Base-by-base conservation (phyloP, 371 early-diverging fungal genomes). In the Apophysomyces trapeziformis region DNA sequence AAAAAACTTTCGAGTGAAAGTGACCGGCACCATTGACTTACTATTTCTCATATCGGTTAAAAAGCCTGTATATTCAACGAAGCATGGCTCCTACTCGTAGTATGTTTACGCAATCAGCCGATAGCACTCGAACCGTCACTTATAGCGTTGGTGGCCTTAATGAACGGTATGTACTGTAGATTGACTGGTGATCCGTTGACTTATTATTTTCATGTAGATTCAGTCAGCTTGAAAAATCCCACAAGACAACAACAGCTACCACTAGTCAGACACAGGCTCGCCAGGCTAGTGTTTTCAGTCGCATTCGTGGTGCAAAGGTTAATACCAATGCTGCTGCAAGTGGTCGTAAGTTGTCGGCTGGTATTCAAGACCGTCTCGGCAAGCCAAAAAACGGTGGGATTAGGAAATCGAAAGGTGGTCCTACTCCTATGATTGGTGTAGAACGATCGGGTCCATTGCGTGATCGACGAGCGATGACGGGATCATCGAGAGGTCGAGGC, bases 311-410 rank as follows among this genome's bases (percentile, higher is more conserved):
- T 5, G 61, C 60, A 9, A 69, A 68, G n/a, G 41, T 66, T 21
- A 50, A 21, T 18, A 66, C n/a, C 16, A 45, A 36, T 8, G 13
- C 56, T n/a, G 12, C 69, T 16, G 61, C 54, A 46, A 61, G 32
- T 36, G 61, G 57, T 35, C 67, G 66, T n/a, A 61, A 46, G 13
- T 47, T 38, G 32, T 58, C 63, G 13, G 58, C 54, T n/a, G 70
- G 65, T 38, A 76, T 82, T 58, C 77, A 78, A 63, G 75, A 57
- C 61, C 73, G 79, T 16, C 62, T 82, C 12, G 79, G 77, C 47
- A 73, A 70, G 58, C 62, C 71, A 16, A 63, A 45, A 21, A 66
- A 38, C 36, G 74, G 70, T 37, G 71, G 75, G 32, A 61, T 76
- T 16, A 74, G 68, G 50, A 78, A 81, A 58, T 38, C 44, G 21